These are phyloP conservation scores for Solanum sitiens DNA, from an alignment of 257 asterid species.

Conservation along the genomic window DNA sequence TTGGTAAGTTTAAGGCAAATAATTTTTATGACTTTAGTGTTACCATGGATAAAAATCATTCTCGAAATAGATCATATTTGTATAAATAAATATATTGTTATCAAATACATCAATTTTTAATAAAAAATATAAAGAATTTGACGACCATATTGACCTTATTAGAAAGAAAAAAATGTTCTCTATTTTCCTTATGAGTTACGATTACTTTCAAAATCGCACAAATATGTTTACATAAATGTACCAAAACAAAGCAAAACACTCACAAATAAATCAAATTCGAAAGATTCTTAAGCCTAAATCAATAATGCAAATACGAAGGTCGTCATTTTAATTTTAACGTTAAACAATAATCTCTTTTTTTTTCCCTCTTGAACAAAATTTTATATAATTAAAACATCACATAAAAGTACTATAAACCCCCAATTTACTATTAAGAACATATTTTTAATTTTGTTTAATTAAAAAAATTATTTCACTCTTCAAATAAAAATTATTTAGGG, in stretches of 20 bases:
- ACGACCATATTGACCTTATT: not conserved
- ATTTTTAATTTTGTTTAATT: not conserved
- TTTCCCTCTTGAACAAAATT: not conserved
- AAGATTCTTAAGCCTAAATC: not conserved
- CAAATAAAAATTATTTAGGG: not conserved
- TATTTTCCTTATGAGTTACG: too few relatives aligned
- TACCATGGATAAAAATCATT: not conserved
- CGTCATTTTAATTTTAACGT: not conserved
- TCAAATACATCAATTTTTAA: too few relatives aligned
- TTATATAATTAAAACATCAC: rapidly evolving
- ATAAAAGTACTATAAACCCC: not conserved
- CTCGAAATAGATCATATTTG: not conserved
- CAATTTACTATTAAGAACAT: not conserved
- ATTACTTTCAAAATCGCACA: too few relatives aligned
- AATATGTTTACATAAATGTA: too few relatives aligned
- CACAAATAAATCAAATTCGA: too few relatives aligned
- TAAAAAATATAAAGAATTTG: too few relatives aligned
- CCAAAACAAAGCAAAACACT: not conserved
- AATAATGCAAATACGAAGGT: not conserved
- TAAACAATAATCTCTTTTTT: too few relatives aligned
- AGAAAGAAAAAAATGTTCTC: too few relatives aligned
- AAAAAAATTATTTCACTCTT: not conserved
- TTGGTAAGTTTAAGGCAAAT: too few relatives aligned
- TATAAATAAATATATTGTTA: too few relatives aligned
- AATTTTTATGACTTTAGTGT: too few relatives aligned